phyloP scores from a whole-genome alignment of 345 rosid species.

The Pugionium dolabratum region DNA sequence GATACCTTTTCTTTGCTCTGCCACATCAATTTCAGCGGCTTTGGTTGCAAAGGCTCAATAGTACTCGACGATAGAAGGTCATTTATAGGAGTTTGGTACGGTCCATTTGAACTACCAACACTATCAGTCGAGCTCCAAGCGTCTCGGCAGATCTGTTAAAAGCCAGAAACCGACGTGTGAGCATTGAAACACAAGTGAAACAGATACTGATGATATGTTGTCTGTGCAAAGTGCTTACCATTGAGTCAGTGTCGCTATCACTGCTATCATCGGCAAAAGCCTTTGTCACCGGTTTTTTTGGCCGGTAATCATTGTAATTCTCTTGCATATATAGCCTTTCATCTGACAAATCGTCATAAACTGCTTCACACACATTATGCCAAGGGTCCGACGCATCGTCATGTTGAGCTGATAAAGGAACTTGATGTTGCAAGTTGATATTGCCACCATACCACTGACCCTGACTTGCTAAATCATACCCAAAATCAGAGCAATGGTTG shows the following conservation, averaged over 20 bases:
- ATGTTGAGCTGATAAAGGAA: neutral
- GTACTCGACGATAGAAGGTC: neutral
- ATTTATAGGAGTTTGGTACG: constrained; percentile 5
- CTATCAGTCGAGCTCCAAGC: constrained; percentile 31
- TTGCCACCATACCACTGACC: no score
- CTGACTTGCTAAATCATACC: no score
- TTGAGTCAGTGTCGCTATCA: constrained; percentile 35
- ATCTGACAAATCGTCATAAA: neutral
- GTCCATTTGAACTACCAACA: constrained; percentile 19
- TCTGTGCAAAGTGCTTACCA: constrained; percentile 19
- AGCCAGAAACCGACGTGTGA: neutral
- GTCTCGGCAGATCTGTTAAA: constrained; percentile 14
- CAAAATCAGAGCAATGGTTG: no score
- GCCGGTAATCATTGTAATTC: constrained; percentile 5
- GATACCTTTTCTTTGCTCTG: constrained; percentile 22
- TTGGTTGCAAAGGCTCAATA: constrained; percentile 16
- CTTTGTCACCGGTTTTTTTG: constrained; percentile 20
- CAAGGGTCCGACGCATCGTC: neutral
- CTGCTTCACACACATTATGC: neutral
- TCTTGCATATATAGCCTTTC: constrained; percentile 17
- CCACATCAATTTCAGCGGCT: neutral
- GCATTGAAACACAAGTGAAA: constrained; percentile 15
- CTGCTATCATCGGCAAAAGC: constrained; percentile 9
- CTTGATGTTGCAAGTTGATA: neutral
- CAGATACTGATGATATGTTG: neutral